Evolutionary conservation across 2,329 filamentous ascomycete species (phyloP), one percentile per base, ranked within the genome.

Genomic region (Pseudogymnoascus sp.): DNA sequence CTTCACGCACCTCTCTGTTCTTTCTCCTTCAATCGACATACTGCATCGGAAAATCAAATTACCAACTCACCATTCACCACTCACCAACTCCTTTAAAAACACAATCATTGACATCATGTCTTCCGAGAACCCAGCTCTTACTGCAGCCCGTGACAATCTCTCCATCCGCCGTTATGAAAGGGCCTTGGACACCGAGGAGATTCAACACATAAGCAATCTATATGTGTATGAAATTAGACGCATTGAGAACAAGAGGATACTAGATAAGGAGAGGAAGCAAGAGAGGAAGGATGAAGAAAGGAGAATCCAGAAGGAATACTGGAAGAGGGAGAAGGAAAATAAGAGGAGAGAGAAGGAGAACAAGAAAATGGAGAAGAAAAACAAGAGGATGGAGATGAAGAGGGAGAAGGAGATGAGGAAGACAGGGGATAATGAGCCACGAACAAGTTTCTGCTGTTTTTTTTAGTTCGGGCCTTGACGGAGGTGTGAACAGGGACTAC

Each of bases 361-460:
- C 2, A 62, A 62, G 50, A 44, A 53, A 19, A 37, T 59, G n/a
- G 46, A 59, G 9, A 56, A 63, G 26, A 31, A 61, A 23, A 67
- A 64, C 15, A 63, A 38, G n/a, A 67, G 59, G n/a, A 37, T 59
- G 40, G 61, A 63, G 21, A 59, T 65, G 26, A 65, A 69, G 21
- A 66, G 64, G 1, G 65, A 70, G 38, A 63, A 69, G 11, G 62
- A 65, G 2, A 66, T 71, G 26, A 67, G 65, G 1, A 64, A 65
- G 21, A 68, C 67, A 35, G 63, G 67, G 33, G 65, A 65, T 5
- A 67, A 67, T 2, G 65, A 68, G 21, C 21, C 13, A 5, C 21
- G 44, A n/a, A 1, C 13, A 21, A 29, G 11, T 2, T 50, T 50
- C 11, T 50, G 4, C 44, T 50, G 44, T 21, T 1, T 2, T 29